Base-by-base conservation (phyloP, 2,329 filamentous ascomycete genomes). In the Didymella pomorum region DNA sequence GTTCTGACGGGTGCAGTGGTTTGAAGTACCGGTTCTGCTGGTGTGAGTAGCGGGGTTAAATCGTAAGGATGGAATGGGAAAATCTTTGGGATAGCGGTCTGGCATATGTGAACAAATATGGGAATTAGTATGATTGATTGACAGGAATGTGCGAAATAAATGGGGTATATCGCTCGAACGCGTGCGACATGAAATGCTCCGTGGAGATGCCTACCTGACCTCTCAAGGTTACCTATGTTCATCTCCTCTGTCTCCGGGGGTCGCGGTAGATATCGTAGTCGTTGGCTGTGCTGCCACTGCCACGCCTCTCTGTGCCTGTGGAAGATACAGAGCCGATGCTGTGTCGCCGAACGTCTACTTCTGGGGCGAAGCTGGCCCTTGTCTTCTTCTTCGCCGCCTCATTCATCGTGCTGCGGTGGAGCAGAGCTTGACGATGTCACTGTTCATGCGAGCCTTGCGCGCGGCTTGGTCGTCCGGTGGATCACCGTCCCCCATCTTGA, bases 401-500 rank as follows among this genome's bases (percentile, higher is more conserved):
- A 25, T 6, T 23, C 1, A 3, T 21, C 16, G 21, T 31, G n/a
- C 1, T n/a, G n/a, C 21, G 20, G 53, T 60, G 39, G 64, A 64
- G 33, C 57, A 60, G 3, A 64, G 21, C 11, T 20, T 41, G 11
- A 66, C 53, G 18, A 75, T 58, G 9, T 71, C 66, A 21, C 43
- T 37, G 37, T 75, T 71, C 10, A 69, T 64, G 26, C 65, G 64
- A 5, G 47, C 47, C 45, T 61, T 63, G 31, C 61, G 62, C 10
- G 56, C 49, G 11, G 31, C 51, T 8, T 43, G 45, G 4, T 60
- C 56, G 20, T 69, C 64, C 6, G 62, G 58, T 14, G 64, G 60
- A 11, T 62, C 42, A 25, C 28, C 23, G 11, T 33, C 26, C 1
- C 51, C 44, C n/a, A 52, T 53, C 28, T 21, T 43, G 23, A 23